Conservation (phyloP, 169 alveolate genomes). For the Plasmodium sp. region DNA sequence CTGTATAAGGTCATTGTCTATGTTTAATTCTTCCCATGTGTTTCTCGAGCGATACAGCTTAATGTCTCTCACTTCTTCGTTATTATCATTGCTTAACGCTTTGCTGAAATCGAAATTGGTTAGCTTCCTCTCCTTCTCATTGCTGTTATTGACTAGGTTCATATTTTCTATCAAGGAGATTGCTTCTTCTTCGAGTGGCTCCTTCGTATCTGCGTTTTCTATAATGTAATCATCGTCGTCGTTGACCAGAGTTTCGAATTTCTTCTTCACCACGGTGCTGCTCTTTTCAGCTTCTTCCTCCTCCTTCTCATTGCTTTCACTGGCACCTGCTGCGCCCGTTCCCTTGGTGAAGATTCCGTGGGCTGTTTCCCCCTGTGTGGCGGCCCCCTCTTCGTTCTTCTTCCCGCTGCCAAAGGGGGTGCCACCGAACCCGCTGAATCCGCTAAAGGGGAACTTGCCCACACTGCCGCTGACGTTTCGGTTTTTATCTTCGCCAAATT, state of each 20-base stretch:
- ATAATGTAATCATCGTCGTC: conserved; percentile 65
- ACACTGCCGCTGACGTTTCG: not conserved
- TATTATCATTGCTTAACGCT: not conserved
- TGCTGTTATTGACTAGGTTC: not conserved
- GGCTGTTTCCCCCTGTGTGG: not conserved
- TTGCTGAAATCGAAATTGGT: not conserved
- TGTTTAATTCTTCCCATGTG: conserved; percentile 79
- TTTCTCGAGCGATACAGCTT: conserved; percentile 76
- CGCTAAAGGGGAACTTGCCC: not conserved
- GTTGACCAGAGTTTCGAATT: conserved; percentile 30
- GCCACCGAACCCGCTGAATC: not conserved
- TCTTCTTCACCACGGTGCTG: conserved; percentile 35
- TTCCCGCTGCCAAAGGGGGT: not conserved
- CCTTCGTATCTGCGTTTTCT: conserved; percentile 43
- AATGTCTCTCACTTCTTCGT: conserved; percentile 26
- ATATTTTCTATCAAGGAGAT: conserved; percentile 45
- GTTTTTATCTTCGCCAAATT: not conserved
- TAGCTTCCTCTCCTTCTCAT: not conserved
- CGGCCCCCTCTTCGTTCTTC: not conserved
- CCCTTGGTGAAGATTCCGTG: not conserved
- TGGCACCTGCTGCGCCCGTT: not conserved
- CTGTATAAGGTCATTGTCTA: conserved; percentile 77
- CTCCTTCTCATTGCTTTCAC: not conserved
- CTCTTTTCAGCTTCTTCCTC: conserved; percentile 29
- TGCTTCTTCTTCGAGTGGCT: conserved; percentile 63